phyloP scores from a whole-genome alignment of 2,329 filamentous ascomycete genomes.

The Neofusicoccum sp. region DNA sequence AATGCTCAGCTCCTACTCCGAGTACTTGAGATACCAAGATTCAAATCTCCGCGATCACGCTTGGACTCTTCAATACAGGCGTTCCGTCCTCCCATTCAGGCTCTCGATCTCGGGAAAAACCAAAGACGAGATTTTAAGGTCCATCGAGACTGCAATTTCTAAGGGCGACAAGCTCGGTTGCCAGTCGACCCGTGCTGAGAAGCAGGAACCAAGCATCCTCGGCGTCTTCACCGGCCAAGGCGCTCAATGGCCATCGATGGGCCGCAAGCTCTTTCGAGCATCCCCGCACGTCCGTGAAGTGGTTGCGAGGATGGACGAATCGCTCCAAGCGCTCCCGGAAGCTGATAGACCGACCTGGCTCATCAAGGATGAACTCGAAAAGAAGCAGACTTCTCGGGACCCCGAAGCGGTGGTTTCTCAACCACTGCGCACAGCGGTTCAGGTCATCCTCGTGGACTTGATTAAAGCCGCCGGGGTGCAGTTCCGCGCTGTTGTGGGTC shows the following conservation, averaged over 20 bases:
- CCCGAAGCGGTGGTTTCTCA: slow-evolving; percentile 28
- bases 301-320: slow-evolving; percentile 26
- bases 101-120: background rate
- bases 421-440: slow-evolving; percentile 38
- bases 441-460: slow-evolving; percentile 33
- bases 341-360: slow-evolving; percentile 20
- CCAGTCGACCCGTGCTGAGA: background rate
- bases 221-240: slow-evolving; percentile 47
- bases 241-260: slow-evolving; percentile 44
- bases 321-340: slow-evolving; percentile 9
- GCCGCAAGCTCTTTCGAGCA: slow-evolving; percentile 33
- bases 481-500: slow-evolving; percentile 36
- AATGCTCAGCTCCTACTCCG: background rate
- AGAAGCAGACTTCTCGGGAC: slow-evolving; percentile 10
- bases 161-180: background rate
- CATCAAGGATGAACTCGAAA: slow-evolving; percentile 20
- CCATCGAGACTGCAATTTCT: background rate
- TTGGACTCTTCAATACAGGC: slow-evolving; percentile 21
- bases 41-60: slow-evolving; percentile 18
- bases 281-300: slow-evolving; percentile 23
- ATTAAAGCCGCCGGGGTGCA: slow-evolving; percentile 19
- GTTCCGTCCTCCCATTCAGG: slow-evolving; percentile 14
- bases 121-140: background rate
- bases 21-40: background rate
- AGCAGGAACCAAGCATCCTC: slow-evolving; percentile 20